These are phyloP conservation scores for Canavalia ensiformis DNA, from an alignment of 306 rosid species.

Conservation along the genomic window DNA sequence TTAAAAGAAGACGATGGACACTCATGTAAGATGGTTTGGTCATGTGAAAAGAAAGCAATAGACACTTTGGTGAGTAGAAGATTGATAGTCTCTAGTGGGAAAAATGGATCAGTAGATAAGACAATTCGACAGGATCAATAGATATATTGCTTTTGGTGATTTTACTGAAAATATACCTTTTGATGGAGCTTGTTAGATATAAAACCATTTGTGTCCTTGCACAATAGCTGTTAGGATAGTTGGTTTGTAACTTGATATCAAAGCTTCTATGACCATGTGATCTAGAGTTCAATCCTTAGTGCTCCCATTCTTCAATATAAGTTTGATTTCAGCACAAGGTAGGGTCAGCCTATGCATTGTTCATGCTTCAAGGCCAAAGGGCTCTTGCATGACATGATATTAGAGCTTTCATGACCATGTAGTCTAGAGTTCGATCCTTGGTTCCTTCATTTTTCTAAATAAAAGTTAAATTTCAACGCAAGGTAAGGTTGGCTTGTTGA, in stretches of 20 bases:
- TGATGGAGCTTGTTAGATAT: background rate
- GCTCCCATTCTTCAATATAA: constrained; percentile 3
- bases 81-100: background rate
- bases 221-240: constrained; percentile 13
- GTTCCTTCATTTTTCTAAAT: background rate
- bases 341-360: background rate
- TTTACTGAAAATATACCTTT: too few relatives aligned
- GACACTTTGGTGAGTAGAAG: constrained; percentile 5
- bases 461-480: background rate
- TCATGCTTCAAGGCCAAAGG: constrained; percentile 1
- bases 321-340: constrained; percentile 9
- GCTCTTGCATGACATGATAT: background rate
- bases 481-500: background rate
- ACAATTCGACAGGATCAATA: constrained; percentile 11
- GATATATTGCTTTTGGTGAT: background rate
- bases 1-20: constrained; percentile 30
- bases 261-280: background rate
- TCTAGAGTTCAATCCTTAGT: constrained; percentile 11
- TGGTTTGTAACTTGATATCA: background rate
- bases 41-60: constrained; percentile 8
- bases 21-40: constrained; percentile 13
- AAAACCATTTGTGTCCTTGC: background rate
- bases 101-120: background rate
- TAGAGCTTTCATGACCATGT: background rate
- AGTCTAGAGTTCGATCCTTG: background rate